Percentiles rank a stretch among this genome's conserved stretches.
Evolutionary conservation across 2,329 filamentous ascomycete species (phyloP).

Genomic region (Fusarium nurragi): DNA sequence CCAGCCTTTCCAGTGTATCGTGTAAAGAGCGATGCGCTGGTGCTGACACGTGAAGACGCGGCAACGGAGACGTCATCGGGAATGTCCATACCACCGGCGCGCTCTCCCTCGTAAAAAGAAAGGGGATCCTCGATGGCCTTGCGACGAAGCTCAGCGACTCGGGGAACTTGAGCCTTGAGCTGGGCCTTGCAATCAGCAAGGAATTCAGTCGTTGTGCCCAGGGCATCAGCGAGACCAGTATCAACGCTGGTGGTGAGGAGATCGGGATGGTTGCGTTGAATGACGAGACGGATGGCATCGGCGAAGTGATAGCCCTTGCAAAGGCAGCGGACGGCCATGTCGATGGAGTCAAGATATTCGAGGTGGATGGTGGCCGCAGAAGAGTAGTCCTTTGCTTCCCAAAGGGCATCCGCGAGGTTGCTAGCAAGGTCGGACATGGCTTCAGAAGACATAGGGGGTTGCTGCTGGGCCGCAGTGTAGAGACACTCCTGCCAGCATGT

Average conservation of each 20-base stretch:
- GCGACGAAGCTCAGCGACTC: slow-evolving; percentile 80
- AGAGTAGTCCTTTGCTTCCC: slow-evolving; percentile 84
- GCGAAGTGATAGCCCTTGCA: slow-evolving; percentile 90
- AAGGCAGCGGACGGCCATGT: slow-evolving; percentile 76
- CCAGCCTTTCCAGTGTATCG: slow-evolving; percentile 80
- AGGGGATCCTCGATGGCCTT: slow-evolving; percentile 88
- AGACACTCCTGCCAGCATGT: slow-evolving; percentile 90
- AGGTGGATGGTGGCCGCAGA: slow-evolving; percentile 82
- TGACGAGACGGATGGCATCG: slow-evolving; percentile 83
- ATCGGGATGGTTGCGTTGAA: slow-evolving; percentile 66
- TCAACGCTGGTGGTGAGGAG: slow-evolving; percentile 79
- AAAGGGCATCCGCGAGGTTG: slow-evolving; percentile 78
- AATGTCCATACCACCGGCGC: slow-evolving; percentile 71
- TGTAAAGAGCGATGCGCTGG: slow-evolving; percentile 89
- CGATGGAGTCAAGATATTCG: slow-evolving; percentile 80
- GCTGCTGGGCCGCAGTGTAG: slow-evolving; percentile 75
- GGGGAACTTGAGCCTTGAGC: slow-evolving; percentile 83
- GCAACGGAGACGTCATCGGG: slow-evolving; percentile 95
- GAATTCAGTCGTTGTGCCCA: slow-evolving; percentile 86
- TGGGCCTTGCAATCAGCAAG: slow-evolving; percentile 93
- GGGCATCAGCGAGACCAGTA: slow-evolving; percentile 79
- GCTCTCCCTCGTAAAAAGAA: slow-evolving; percentile 86
- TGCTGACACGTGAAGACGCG: slow-evolving; percentile 80
- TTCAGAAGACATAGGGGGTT: slow-evolving; percentile 65
- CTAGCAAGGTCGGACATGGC: slow-evolving; percentile 75